Conservation (phyloP, 1,284 basidiomycete species). For the Austropuccinia psidii region DNA sequence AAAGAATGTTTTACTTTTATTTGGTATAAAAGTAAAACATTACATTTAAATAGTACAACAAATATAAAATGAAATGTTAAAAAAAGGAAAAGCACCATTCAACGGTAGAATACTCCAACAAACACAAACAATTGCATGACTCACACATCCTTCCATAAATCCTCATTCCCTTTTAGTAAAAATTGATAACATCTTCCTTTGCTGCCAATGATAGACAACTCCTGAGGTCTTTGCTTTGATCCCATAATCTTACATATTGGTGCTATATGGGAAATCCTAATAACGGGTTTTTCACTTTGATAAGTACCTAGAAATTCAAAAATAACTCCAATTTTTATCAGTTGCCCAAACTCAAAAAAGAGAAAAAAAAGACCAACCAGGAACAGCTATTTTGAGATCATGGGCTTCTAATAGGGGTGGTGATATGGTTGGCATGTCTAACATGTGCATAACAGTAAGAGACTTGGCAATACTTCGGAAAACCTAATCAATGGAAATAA, state of each 20-base stretch:
- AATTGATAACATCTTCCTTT: slow-evolving; percentile 94
- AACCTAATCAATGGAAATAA: slow-evolving; percentile 61
- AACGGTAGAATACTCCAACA: too few species aligned
- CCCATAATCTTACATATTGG: slow-evolving; percentile 85
- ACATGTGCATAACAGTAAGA: slow-evolving; percentile 74
- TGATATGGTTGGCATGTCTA: slow-evolving; percentile 96
- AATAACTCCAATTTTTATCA: background rate
- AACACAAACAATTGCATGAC: slow-evolving; percentile 99
- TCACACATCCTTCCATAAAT: slow-evolving; percentile 95
- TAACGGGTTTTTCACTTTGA: slow-evolving; percentile 75
- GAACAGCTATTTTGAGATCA: slow-evolving; percentile 87
- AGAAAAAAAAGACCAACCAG: too few species aligned
- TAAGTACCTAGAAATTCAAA: slow-evolving; percentile 64
- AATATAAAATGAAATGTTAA: too few species aligned
- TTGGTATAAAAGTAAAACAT: too few species aligned
- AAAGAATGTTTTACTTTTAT: too few species aligned
- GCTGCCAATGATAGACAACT: slow-evolving; percentile 77
- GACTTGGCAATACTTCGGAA: slow-evolving; percentile 97
- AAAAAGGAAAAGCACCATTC: too few species aligned
- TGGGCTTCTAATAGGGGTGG: slow-evolving; percentile 81
- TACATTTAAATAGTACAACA: too few species aligned
- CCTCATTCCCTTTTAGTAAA: slow-evolving; percentile 93
- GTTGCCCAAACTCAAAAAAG: too few species aligned
- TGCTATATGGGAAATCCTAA: slow-evolving; percentile 74
- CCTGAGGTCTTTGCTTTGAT: slow-evolving; percentile 95